These are phyloP conservation scores for Nyssa sinensis DNA, from an alignment of 148 eudicot species.

Conservation along the genomic window DNA sequence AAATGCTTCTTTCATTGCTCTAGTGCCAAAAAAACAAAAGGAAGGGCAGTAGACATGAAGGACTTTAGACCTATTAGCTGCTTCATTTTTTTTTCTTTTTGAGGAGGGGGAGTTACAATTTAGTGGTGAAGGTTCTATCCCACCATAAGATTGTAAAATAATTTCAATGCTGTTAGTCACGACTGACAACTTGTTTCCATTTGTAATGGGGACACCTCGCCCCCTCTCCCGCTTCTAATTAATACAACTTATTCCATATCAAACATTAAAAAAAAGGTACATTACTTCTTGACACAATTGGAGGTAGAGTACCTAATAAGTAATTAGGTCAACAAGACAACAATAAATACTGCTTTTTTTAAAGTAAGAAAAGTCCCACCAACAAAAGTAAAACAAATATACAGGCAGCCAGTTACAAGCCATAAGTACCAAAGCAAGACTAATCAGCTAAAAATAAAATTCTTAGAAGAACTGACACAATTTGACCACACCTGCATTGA, in stretches of 20 bases:
- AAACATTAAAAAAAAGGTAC: neutral
- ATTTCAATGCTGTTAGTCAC: neutral
- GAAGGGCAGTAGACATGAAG: no score
- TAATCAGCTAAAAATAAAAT: neutral
- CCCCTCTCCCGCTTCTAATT: neutral
- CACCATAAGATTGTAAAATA: neutral
- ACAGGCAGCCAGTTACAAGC: neutral
- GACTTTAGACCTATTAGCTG: no score
- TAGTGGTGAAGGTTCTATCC: no score
- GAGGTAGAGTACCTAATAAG: no score
- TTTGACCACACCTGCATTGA: constrained; percentile 78
- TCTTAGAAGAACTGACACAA: neutral
- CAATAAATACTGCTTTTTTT: neutral
- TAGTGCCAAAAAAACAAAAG: no score
- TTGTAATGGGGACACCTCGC: neutral
- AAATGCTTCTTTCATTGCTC: no score
- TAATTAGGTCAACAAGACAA: neutral
- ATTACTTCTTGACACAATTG: neutral
- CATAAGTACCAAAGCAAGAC: neutral
- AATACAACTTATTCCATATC: neutral
- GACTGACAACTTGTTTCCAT: neutral
- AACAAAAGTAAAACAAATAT: neutral
- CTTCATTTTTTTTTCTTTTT: no score
- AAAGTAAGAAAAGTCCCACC: neutral
- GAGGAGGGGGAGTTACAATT: no score